Percentiles rank a stretch among this genome's conserved stretches.
Conservation (phyloP, 495 filamentous ascomycete genomes). For the Diplogelasinospora grovesii region DNA sequence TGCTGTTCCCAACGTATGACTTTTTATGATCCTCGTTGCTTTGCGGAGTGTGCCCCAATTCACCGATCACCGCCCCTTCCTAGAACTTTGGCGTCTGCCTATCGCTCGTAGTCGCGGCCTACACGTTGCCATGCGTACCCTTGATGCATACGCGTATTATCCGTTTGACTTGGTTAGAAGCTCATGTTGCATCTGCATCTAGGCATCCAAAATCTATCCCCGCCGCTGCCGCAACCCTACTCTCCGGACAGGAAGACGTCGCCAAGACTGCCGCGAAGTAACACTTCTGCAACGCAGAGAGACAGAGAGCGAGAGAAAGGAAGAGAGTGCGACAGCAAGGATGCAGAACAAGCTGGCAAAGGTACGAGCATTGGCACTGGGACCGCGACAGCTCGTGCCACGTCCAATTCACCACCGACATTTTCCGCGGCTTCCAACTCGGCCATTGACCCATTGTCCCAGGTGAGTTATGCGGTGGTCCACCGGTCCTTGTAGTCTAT, state of each 20-base stretch:
- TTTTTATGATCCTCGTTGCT: too few species aligned
- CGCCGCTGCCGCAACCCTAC: constrained; percentile 10
- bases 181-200: constrained; percentile 13
- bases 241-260: background rate
- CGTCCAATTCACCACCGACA: constrained; percentile 1
- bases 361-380: constrained; percentile 5
- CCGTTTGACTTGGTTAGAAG: background rate
- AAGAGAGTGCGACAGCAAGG: constrained; percentile 11
- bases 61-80: too few species aligned
- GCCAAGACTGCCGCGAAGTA: constrained; percentile 14
- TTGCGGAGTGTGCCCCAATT: too few species aligned
- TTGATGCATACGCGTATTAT: constrained; percentile 1
- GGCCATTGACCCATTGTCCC: constrained; percentile 41
- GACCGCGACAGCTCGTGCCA: constrained; percentile 1
- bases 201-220: constrained; percentile 9
- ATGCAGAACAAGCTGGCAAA: constrained; percentile 12
- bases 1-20: background rate
- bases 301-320: constrained; percentile 12
- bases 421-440: constrained; percentile 15
- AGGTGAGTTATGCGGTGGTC: constrained; percentile 26
- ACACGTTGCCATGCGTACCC: too few species aligned
- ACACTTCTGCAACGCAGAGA: constrained; percentile 4
- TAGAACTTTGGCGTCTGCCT: constrained; percentile 1
- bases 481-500: too few species aligned
- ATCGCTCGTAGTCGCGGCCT: background rate